Conservation (phyloP, 225 moss, liverwort and hornwort species). For the Pleurozium schreberi region DNA sequence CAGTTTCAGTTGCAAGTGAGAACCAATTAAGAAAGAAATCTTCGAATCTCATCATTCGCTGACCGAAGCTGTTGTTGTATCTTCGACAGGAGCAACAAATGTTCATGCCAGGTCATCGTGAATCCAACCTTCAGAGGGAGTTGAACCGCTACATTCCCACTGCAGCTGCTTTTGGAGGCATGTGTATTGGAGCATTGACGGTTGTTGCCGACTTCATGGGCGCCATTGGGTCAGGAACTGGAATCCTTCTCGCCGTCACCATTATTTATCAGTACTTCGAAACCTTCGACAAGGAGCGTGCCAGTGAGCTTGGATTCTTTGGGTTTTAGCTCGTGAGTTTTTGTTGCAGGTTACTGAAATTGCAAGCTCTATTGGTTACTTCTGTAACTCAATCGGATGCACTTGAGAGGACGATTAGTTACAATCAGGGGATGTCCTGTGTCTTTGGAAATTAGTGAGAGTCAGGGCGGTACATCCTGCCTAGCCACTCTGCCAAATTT, state of each 20-base stretch:
- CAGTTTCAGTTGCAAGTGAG: background rate
- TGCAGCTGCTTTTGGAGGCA: constrained; percentile 90
- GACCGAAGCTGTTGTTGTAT: background rate
- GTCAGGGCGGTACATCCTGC: background rate
- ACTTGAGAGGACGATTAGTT: background rate
- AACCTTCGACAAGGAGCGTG: constrained; percentile 95
- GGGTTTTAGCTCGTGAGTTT: constrained; percentile 46
- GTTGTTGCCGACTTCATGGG: constrained; percentile 98
- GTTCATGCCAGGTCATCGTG: constrained; percentile 99
- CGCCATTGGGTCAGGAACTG: constrained; percentile 94
- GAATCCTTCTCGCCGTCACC: constrained; percentile 89
- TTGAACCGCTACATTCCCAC: constrained; percentile 92
- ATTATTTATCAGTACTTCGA: constrained; percentile 97
- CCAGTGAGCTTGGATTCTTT: constrained; percentile 92
- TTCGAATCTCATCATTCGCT: background rate
- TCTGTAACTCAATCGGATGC: background rate
- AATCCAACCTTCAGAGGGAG: constrained; percentile 90
- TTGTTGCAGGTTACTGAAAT: background rate
- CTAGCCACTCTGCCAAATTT: constrained; percentile 20
- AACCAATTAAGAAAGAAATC: background rate
- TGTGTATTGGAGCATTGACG: constrained; percentile 90
- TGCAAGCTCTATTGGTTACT: background rate
- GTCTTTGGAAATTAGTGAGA: background rate
- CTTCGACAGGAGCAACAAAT: constrained; percentile 88
- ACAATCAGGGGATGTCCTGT: background rate